Evolutionary conservation across 2,329 filamentous ascomycete genomes (phyloP).

Genomic region (Geoglossum cookeanum): DNA sequence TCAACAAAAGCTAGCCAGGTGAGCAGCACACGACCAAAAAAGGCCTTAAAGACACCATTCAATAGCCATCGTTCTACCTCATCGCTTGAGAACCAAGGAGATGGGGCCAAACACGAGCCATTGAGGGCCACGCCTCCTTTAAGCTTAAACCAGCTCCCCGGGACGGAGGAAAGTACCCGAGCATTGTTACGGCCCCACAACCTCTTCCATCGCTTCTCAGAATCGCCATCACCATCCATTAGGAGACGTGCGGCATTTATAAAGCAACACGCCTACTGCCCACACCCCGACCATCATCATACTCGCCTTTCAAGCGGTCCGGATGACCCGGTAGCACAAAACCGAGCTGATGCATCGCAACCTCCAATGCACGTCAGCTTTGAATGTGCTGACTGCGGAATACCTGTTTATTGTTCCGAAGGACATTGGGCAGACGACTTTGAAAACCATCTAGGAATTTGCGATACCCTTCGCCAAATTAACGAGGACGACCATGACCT

Average conservation of each 20-base stretch:
- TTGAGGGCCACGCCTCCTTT: constrained; percentile 1
- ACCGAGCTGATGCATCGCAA: constrained; percentile 25
- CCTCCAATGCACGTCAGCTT: constrained; percentile 73
- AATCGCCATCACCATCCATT: constrained; percentile 77
- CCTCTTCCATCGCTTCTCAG: constrained; percentile 81
- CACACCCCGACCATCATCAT: constrained; percentile 69
- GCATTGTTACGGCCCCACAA: constrained; percentile 49
- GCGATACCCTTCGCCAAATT: constrained; percentile 76
- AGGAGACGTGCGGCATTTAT: constrained; percentile 77
- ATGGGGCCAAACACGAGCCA: constrained; percentile 3
- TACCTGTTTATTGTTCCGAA: constrained; percentile 85
- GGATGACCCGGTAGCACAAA: constrained; percentile 41
- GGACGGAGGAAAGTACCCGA: constrained; percentile 10
- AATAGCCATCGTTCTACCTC: background rate
- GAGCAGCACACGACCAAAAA: background rate
- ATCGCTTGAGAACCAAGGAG: background rate
- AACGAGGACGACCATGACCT: constrained; percentile 98
- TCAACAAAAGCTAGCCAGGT: background rate
- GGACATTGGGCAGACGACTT: constrained; percentile 95
- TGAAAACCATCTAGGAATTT: constrained; percentile 78
- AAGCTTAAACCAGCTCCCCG: background rate
- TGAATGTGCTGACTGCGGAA: constrained; percentile 89
- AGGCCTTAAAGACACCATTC: background rate
- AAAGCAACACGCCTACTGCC: constrained; percentile 81
- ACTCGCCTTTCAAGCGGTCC: constrained; percentile 49